These are phyloP conservation scores for Chromosphaera perkinsii DNA, from an alignment of 208 protist species.

Conservation along the genomic window DNA sequence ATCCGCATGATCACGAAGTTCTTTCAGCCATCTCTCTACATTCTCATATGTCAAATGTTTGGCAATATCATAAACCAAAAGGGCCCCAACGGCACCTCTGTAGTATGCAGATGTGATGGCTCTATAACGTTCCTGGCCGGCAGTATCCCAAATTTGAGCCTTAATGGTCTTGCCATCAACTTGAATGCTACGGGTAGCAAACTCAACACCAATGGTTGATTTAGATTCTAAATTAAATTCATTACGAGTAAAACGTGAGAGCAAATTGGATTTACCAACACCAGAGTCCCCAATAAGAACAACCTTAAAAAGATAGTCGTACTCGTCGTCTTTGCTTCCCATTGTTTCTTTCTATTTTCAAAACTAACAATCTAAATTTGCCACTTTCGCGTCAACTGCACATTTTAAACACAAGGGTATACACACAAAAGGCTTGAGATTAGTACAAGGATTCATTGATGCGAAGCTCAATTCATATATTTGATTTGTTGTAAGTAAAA, in stretches of 20 bases:
- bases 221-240: slow-evolving; percentile 97
- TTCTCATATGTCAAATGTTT: slow-evolving; percentile 88
- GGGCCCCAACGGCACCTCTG: slow-evolving; percentile 90
- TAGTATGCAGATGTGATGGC: slow-evolving; percentile 97
- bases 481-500: too few relatives aligned
- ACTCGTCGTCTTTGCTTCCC: slow-evolving; percentile 48
- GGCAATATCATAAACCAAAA: slow-evolving; percentile 96
- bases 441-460: too few relatives aligned
- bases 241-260: slow-evolving; percentile 97
- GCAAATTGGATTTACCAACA: slow-evolving; percentile 97
- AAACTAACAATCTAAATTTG: too few relatives aligned
- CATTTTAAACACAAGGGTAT: too few relatives aligned
- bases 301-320: slow-evolving; percentile 52
- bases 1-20: slow-evolving; percentile 86
- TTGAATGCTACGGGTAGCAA: slow-evolving; percentile 88
- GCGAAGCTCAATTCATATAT: too few relatives aligned
- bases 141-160: slow-evolving; percentile 97
- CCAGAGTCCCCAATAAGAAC: slow-evolving; percentile 47
- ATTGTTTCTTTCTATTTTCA: slow-evolving; percentile 9
- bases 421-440: too few relatives aligned
- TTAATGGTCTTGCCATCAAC: slow-evolving; percentile 92
- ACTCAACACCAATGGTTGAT: slow-evolving; percentile 98
- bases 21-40: slow-evolving; percentile 91
- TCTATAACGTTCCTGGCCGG: slow-evolving; percentile 89
- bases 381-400: too few relatives aligned